These are phyloP conservation scores for Solanum rostratum DNA, from an alignment of 257 asterid genomes.

Conservation along the genomic window DNA sequence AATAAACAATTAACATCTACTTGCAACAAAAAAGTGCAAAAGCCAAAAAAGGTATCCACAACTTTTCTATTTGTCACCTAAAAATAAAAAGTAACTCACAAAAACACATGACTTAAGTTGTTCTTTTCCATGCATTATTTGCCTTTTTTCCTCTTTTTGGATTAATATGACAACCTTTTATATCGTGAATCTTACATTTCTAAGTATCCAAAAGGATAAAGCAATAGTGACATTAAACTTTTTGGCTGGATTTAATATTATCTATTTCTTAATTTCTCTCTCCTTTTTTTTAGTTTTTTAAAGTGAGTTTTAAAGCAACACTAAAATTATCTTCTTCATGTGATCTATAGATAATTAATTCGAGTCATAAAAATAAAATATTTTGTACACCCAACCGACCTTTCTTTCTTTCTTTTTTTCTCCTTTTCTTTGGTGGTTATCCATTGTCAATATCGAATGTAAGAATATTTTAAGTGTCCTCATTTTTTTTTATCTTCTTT, in stretches of 20 bases:
- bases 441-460: background rate
- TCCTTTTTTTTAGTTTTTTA: fast-evolving
- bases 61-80: background rate
- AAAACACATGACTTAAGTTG: background rate
- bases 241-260: background rate
- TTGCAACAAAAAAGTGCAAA: background rate
- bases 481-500: background rate
- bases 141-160: background rate
- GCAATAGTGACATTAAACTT: background rate
- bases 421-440: background rate
- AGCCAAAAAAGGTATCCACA: background rate
- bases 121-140: background rate
- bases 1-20: background rate
- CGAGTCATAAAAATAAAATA: background rate
- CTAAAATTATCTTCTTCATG: background rate
- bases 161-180: background rate
- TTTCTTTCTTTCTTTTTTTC: too few relatives aligned
- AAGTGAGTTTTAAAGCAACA: background rate
- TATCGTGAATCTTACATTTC: background rate
- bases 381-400: background rate
- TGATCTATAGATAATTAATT: background rate
- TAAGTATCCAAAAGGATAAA: background rate
- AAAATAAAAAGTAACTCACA: background rate
- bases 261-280: background rate
- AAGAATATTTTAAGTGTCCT: background rate